Percentiles rank a stretch among this genome's conserved stretches.
These are phyloP conservation scores for Stephanocyclus meneghinianus DNA, from an alignment of 352 stramenopile species.

Conservation along the genomic window DNA sequence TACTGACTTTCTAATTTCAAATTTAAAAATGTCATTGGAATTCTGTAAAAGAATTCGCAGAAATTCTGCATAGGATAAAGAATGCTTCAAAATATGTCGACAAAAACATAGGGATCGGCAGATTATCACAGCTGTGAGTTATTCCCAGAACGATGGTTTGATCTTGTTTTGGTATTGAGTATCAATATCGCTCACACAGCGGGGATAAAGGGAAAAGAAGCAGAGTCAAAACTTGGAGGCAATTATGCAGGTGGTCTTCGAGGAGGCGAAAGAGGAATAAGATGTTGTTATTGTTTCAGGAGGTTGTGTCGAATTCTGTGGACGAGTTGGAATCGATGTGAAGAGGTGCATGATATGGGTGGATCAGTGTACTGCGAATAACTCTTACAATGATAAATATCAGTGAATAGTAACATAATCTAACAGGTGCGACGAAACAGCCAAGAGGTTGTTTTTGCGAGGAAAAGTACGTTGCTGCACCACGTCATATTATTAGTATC, in stretches of 20 bases:
- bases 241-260: constrained; percentile 97
- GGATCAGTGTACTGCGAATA: constrained; percentile 87
- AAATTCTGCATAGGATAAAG: no score
- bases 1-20: no score
- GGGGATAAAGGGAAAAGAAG: constrained; percentile 95
- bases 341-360: constrained; percentile 89
- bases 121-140: constrained; percentile 98
- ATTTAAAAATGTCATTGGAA: no score
- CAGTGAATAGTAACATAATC: not conserved
- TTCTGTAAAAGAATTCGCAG: no score
- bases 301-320: constrained; percentile 90
- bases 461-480: no score
- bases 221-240: constrained; percentile 92
- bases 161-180: constrained; percentile 86
- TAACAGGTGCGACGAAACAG: not conserved
- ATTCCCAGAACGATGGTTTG: constrained; percentile 97
- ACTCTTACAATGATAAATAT: constrained; percentile 25
- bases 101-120: constrained; percentile 83
- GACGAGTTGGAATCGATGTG: constrained; percentile 94
- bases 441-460: no score
- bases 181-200: constrained; percentile 86
- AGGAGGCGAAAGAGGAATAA: constrained; percentile 94
- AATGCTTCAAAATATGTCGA: constrained; percentile 73
- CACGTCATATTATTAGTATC: no score
- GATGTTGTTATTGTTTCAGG: constrained; percentile 91